Conservation (phyloP, 2,329 filamentous ascomycete genomes). For the Eurotiales sp. region DNA sequence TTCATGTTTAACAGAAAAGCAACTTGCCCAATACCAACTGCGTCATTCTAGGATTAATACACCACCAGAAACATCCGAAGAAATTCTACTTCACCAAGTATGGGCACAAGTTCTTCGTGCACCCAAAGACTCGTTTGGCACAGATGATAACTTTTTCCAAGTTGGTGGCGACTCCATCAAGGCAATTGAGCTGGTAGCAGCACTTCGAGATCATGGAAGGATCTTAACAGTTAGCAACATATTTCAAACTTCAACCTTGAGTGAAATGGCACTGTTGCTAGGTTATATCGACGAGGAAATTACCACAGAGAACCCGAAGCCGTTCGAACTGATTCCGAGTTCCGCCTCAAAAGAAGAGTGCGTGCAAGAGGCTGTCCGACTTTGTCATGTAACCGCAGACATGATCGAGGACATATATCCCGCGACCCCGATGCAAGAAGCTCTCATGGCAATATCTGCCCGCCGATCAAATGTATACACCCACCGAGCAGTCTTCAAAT, state of each 20-base stretch:
- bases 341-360: not conserved
- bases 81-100: conserved; percentile 14
- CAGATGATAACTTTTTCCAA: conserved; percentile 23
- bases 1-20: too few species aligned
- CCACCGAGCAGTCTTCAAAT: not conserved
- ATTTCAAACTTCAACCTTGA: conserved; percentile 14
- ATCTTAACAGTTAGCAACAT: conserved; percentile 22
- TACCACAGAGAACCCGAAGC: not conserved
- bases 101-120: conserved; percentile 21
- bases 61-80: conserved; percentile 25
- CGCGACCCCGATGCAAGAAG: conserved; percentile 7
- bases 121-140: conserved; percentile 15
- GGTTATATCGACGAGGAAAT: not conserved
- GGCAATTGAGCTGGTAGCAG: conserved; percentile 10
- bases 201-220: not conserved
- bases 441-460: too few species aligned
- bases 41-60: too few species aligned
- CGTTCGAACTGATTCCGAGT: not conserved
- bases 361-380: not conserved
- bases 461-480: not conserved
- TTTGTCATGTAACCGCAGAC: not conserved
- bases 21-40: too few species aligned
- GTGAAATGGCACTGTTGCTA: not conserved
- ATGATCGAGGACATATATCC: conserved; percentile 1
- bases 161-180: conserved; percentile 15